A percentile compares a stretch with the other conserved stretches of the same genome.
These are phyloP conservation scores for Phoma sp. DNA, from an alignment of 2,329 filamentous ascomycete genomes.

Conservation along the genomic window DNA sequence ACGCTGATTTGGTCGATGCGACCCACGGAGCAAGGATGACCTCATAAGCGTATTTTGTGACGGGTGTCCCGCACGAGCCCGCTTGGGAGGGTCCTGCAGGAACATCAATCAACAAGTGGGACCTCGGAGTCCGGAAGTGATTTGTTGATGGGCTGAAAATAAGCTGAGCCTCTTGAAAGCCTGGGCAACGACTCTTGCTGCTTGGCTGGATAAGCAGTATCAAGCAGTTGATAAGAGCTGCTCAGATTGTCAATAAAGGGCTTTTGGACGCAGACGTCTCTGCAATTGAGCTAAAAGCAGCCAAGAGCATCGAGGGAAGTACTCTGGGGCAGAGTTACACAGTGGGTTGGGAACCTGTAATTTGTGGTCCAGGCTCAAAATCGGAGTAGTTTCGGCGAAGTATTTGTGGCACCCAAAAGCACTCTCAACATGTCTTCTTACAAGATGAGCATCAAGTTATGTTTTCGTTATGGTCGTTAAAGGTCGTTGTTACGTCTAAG, in stretches of 20 bases:
- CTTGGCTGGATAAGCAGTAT: conserved; percentile 1
- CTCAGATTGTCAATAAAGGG: background rate
- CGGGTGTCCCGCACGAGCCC: conserved; percentile 8
- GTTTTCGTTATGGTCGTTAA: conserved; percentile 10
- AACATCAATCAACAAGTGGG: conserved; percentile 12
- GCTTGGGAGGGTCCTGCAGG: conserved; percentile 6
- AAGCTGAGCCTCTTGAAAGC: conserved; percentile 11
- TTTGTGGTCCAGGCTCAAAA: background rate
- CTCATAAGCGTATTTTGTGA: conserved; percentile 6
- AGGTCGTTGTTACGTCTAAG: conserved; percentile 1
- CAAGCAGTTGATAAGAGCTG: background rate
- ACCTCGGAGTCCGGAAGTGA: background rate
- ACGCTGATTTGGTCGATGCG: conserved; percentile 14
- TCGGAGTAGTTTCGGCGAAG: conserved; percentile 19
- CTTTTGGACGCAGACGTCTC: background rate
- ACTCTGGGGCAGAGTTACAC: background rate
- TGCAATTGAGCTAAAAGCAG: background rate
- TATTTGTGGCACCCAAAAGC: background rate
- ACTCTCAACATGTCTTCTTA: background rate
- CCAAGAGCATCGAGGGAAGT: no score
- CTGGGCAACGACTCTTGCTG: conserved; percentile 2
- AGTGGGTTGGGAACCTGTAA: background rate
- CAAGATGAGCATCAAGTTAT: background rate
- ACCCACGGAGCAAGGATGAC: conserved; percentile 19
- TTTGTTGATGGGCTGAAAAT: background rate